Percentiles rank a stretch among this genome's conserved stretches.
phyloP scores from a whole-genome alignment of 208 protist genomes.

The Acanthamoeba sp. region DNA sequence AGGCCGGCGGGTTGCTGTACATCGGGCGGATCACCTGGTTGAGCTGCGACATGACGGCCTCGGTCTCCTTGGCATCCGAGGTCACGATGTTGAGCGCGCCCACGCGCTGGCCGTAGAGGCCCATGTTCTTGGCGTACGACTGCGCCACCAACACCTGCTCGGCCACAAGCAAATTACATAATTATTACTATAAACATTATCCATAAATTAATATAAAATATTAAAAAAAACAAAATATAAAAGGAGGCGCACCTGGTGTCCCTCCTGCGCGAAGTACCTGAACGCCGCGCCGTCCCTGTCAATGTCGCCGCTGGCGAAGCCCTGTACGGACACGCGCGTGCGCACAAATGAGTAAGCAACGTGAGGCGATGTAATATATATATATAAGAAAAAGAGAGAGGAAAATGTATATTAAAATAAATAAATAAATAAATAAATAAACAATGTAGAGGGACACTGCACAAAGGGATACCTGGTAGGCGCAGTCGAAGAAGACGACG shows the following conservation, averaged over 20 bases:
- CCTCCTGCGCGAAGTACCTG: conserved; percentile 41
- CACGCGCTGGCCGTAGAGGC: conserved; percentile 93
- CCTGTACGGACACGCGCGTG: neutral
- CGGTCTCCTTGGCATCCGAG: conserved; percentile 32
- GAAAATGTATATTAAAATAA: no score
- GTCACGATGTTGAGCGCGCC: conserved; percentile 71
- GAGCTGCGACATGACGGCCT: conserved; percentile 88
- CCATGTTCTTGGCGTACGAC: conserved; percentile 99
- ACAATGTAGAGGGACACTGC: no score
- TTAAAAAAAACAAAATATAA: neutral
- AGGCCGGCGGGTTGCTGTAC: conserved; percentile 97
- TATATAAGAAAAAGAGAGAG: no score
- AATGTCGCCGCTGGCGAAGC: conserved; percentile 96
- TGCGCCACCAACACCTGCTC: conserved; percentile 86
- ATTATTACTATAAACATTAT: conserved; percentile 1
- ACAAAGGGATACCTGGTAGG: conserved; percentile 83
- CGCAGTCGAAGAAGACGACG: conserved; percentile 97
- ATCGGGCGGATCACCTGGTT: conserved; percentile 94
- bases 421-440: no score
- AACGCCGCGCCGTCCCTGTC: conserved; percentile 90
- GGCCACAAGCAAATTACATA: neutral
- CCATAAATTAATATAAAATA: no score
- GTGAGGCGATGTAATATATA: no score
- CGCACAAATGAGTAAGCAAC: neutral
- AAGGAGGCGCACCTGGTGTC: conserved; percentile 80